These are phyloP conservation scores for Moniliophthora roreri DNA, from an alignment of 1,284 basidiomycete species.

Conservation along the genomic window DNA sequence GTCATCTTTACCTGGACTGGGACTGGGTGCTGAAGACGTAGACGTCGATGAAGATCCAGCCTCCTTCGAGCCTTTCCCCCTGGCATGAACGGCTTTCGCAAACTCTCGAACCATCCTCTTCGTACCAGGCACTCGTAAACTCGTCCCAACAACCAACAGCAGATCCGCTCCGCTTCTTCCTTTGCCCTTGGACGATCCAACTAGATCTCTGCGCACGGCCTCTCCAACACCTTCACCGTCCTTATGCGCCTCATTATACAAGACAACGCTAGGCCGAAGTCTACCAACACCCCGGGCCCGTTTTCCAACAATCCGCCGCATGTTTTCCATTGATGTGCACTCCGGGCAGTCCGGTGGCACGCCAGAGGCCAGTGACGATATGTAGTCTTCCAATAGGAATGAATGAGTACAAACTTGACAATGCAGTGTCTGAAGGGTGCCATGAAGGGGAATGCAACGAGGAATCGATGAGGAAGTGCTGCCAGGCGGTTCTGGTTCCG, in stretches of 20 bases:
- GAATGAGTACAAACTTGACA: slow-evolving; percentile 81
- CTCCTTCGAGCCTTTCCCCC: slow-evolving; percentile 30
- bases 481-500: slow-evolving; percentile 35
- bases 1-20: slow-evolving; percentile 27
- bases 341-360: slow-evolving; percentile 77
- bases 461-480: slow-evolving; percentile 51
- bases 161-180: slow-evolving; percentile 77
- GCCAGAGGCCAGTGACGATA: slow-evolving; percentile 57
- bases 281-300: slow-evolving; percentile 81
- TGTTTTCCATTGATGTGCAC: slow-evolving; percentile 70
- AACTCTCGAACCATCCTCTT: slow-evolving; percentile 93
- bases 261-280: slow-evolving; percentile 84
- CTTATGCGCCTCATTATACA: slow-evolving; percentile 90
- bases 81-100: slow-evolving; percentile 72
- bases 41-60: neutral
- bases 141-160: slow-evolving; percentile 89
- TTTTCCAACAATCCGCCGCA: slow-evolving; percentile 75
- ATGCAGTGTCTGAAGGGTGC: slow-evolving; percentile 77
- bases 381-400: slow-evolving; percentile 61
- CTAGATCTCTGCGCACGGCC: slow-evolving; percentile 73
- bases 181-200: slow-evolving; percentile 64
- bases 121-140: slow-evolving; percentile 87
- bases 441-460: slow-evolving; percentile 89
- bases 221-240: slow-evolving; percentile 87
- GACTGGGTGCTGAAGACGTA: slow-evolving; percentile 8